Evolutionary conservation across 140 eudicot species (phyloP).

Genomic region (Ambrosia hybrid): DNA sequence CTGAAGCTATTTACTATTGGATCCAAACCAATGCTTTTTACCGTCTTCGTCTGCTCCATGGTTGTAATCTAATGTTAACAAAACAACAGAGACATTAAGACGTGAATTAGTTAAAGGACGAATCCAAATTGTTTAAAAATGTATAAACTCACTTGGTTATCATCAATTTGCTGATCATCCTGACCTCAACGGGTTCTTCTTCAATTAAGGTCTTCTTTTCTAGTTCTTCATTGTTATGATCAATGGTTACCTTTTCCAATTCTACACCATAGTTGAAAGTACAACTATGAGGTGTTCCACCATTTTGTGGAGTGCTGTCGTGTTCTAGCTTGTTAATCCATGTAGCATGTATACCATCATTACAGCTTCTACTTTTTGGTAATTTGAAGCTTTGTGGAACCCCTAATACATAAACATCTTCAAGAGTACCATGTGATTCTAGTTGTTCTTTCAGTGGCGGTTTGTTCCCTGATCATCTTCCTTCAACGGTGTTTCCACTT

Average conservation of each 20-base stretch:
- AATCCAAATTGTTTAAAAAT: not conserved
- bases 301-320: constrained; percentile 40
- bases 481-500: constrained; percentile 14
- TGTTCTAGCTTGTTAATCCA: constrained; percentile 36
- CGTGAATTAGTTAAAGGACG: not conserved
- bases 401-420: constrained; percentile 25
- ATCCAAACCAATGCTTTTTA: constrained; percentile 77
- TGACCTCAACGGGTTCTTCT: constrained; percentile 31
- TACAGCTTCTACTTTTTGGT: constrained; percentile 59
- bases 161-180: constrained; percentile 32
- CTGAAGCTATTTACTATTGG: constrained; percentile 64
- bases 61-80: constrained; percentile 15
- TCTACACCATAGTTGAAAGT: constrained; percentile 38
- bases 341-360: constrained; percentile 40
- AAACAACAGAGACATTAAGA: constrained; percentile 4
- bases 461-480: constrained; percentile 22
- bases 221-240: constrained; percentile 35
- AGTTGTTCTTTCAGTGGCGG: constrained; percentile 16
- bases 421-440: constrained; percentile 1
- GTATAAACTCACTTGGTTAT: constrained; percentile 50
- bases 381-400: constrained; percentile 36
- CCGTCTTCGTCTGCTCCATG: constrained; percentile 30
- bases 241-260: constrained; percentile 35
- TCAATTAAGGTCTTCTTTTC: constrained; percentile 20
- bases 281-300: constrained; percentile 38